Conservation (phyloP, 2,329 filamentous ascomycete species). For the Alternaria angustiovoidea region DNA sequence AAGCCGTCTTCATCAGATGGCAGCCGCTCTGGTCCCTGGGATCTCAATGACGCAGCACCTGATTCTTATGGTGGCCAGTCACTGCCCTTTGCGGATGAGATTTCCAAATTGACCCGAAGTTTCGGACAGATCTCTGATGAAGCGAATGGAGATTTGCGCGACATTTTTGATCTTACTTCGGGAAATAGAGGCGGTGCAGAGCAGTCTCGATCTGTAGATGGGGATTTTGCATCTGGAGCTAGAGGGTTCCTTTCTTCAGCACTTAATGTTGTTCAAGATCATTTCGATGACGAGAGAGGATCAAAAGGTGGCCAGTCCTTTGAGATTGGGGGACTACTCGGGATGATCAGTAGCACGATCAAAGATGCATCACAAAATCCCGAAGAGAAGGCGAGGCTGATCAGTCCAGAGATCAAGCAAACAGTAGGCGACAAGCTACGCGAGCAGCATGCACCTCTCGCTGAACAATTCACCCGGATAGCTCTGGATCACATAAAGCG, state of each 20-base stretch:
- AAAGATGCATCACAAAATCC: constrained; percentile 41
- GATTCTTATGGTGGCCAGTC: constrained; percentile 41
- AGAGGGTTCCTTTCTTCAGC: constrained; percentile 38
- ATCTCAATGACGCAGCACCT: constrained; percentile 37
- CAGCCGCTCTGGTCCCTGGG: constrained; percentile 27
- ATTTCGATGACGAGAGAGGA: constrained; percentile 30
- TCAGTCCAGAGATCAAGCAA: constrained; percentile 43
- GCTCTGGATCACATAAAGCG: constrained; percentile 44
- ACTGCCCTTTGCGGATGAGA: constrained; percentile 41
- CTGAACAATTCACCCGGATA: constrained; percentile 41
- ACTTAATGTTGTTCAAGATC: constrained; percentile 37
- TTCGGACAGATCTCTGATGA: constrained; percentile 40
- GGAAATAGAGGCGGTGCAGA: constrained; percentile 19
- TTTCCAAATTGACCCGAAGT: constrained; percentile 40
- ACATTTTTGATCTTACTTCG: constrained; percentile 40
- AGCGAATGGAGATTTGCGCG: constrained; percentile 37
- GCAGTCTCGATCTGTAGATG: constrained; percentile 23
- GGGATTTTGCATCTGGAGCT: constrained; percentile 29
- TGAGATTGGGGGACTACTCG: constrained; percentile 38
- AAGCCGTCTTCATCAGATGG: constrained; percentile 24
- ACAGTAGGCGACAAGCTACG: constrained; percentile 38
- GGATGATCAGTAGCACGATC: constrained; percentile 37
- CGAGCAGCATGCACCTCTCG: constrained; percentile 36
- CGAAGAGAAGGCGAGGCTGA: constrained; percentile 40
- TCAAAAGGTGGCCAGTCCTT: constrained; percentile 24